phyloP scores from a whole-genome alignment of 2,329 filamentous ascomycete species.

The Penicillium sclerotiorum region DNA sequence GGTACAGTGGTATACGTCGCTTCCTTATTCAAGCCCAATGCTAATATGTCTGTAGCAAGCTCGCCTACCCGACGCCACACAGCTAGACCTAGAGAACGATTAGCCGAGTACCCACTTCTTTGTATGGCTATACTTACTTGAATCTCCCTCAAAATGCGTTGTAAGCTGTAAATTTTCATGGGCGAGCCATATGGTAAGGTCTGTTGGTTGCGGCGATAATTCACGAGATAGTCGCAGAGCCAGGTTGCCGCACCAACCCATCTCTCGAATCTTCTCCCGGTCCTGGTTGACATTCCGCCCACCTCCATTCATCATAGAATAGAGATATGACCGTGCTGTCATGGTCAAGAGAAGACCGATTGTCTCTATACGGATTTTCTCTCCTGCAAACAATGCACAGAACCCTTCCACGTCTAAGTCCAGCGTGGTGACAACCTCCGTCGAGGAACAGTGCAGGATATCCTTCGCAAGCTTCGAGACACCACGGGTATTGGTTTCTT shows the following conservation, averaged over 20 bases:
- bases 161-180: slow-evolving; percentile 17
- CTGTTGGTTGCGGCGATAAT: slow-evolving; percentile 17
- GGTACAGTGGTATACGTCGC: slow-evolving; percentile 15
- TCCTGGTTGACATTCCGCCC: slow-evolving; percentile 2
- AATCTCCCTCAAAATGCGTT: slow-evolving; percentile 17
- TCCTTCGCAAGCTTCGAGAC: not conserved
- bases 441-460: slow-evolving; percentile 11
- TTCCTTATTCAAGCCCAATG: slow-evolving; percentile 19
- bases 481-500: not conserved
- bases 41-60: slow-evolving; percentile 19
- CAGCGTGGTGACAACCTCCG: slow-evolving; percentile 11
- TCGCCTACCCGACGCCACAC: slow-evolving; percentile 20
- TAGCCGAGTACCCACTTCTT: slow-evolving; percentile 1
- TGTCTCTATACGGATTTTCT: slow-evolving; percentile 19
- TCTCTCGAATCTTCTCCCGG: slow-evolving; percentile 11
- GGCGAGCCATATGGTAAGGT: slow-evolving; percentile 18
- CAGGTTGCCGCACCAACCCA: slow-evolving; percentile 16
- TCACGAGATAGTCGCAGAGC: slow-evolving; percentile 19
- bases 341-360: slow-evolving; percentile 19
- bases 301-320: not conserved
- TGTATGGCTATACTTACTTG: slow-evolving; percentile 12
- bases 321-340: slow-evolving; percentile 14
- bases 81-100: slow-evolving; percentile 11
- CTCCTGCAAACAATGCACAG: slow-evolving; percentile 15
- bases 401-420: slow-evolving; percentile 14